Evolutionary conservation across 768 basidiomycete genomes (phyloP), one percentile per base, ranked within the genome.

Genomic region (Nevesoporus exiguus): DNA sequence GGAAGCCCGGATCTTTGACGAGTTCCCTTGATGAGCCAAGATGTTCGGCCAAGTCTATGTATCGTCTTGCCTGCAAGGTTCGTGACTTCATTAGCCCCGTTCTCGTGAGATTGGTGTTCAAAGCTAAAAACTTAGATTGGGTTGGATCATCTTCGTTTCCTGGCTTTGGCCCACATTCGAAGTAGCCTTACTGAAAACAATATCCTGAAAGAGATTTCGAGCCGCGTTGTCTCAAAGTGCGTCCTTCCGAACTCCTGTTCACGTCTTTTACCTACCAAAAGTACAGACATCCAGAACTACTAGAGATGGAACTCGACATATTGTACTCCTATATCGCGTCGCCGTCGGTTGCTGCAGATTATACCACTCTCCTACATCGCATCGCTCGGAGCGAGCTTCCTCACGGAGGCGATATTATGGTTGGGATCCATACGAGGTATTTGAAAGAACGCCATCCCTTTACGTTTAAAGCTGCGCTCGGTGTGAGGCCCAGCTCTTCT

Each of bases 1-100:
- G 25, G 37, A 37, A 49, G 6, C 36, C 1, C 17, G n/a, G 3
- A 30, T 39, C 27, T 21, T 49, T 22, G 19, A 9, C 11, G 3
- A 30, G 6, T 10, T 19, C 47, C 10, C 8, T 42, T 1, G 49
- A 61, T 10, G 40, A 30, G 5, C 52, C 56, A 5, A 48, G 31
- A 14, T 76, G 75, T 43, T 77, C 76, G 2, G 72, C 76, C 0
- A 77, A 77, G 50, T 77, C 75, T 0, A 77, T 77, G 71, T 77
- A 75, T 54, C 71, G 73, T 15, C 61, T 77, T 11, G 75, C 76
- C 4, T 59, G 60, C 31, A 75, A 76, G 67, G 40, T 41, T 6
- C 14, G 76, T 73, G 14, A n/a, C 56, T n/a, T 2, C n/a, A 22
- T 31, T 24, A 13, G 5, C 3, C 15, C 17, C 33, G 22, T 3